Base-by-base conservation (phyloP, 371 early-diverging fungal genomes). In the Mucor racemosus region DNA sequence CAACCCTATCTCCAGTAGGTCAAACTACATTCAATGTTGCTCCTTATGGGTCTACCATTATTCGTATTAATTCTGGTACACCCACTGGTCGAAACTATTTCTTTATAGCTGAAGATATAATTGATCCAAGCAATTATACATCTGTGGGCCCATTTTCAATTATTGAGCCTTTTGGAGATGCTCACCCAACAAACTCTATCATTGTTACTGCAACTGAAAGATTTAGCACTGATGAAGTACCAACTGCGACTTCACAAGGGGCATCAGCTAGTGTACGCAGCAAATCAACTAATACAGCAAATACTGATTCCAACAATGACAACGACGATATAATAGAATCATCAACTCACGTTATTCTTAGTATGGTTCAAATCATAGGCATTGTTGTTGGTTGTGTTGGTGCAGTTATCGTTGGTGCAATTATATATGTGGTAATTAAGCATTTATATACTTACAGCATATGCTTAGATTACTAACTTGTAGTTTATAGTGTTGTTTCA, bases 351-450 rank as follows among this genome's bases (percentile, higher is more conserved):
- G 9, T 11, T 11, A 11, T 50, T 50, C 9, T 50, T 21, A 11
- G 50, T 50, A 19, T 50, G 21, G 50, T 50, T 10, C 50, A 50
- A 50, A 50, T 50, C 13, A 19, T 50, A 19, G 50, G 50, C 26
- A 50, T 50, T 26, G 50, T 26, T 21, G 9, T 50, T 50, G 50
- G 50, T 50, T 50, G 50, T 11, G 50, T 50, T 50, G 50, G 11
- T 26, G 50, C 50, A 1, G 50, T 50, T 21, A 50, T 50, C 1
- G 11, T 50, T n/a, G n/a, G 26, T 21, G 21, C 6, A 11, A 0
- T 50, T 4, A 4, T 50, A 26, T 50, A 50, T 50, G 50, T 26
- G 50, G 50, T 50, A 50, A 50, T 17, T 26, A 50, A 21, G 26
- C 26, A 26, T 26, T 26, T 26, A 26, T 26, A 26, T 10, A 6